Evolutionary conservation across 208 protist genomes (phyloP), one percentile per base, ranked within the genome.

Genomic region (Leishmania mexicana): DNA sequence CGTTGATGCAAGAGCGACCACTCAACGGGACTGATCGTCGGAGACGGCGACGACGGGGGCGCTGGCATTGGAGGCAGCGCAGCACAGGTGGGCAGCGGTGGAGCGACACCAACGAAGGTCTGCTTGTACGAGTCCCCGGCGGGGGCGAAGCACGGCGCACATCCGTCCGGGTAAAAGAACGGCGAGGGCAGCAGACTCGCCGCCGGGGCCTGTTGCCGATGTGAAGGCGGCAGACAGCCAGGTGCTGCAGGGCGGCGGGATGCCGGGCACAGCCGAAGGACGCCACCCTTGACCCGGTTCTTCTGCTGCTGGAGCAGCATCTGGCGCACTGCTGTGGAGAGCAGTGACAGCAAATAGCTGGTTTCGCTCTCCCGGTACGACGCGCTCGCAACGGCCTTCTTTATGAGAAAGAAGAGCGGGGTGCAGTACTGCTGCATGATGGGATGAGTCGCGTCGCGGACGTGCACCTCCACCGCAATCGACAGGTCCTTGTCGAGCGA

Each of bases 381-480:
- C 4, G 83, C 85, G 17, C 45, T 82, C 49, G 62, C 73, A 3
- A 77, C 38, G 5, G 79, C 84, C 28, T 88, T 85, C 60, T 83
- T 84, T 38, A 93, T 83, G 31, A 97, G 87, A 60, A 97, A 93
- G 83, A 97, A 97, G 11, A 95, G 80, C 13, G 93, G 91, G 21
- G 91, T 79, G 53, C 83, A 86, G 87, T 91, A 95, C 53, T 92
- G 84, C 65, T 85, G 83, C 24, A 80, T 83, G 58, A 97, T 90
- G 53, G 84, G 86, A 79, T 95, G 92, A 42, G n/a, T 67, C 15
- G 40, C 49, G 74, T 94, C 86, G 19, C 88, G 71, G 65, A 90
- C 78, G 84, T 97, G 93, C 76, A 95, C 84, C 78, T 97, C 92
- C 24, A 97, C 92, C 58, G 49, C 71, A 45, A 89, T 53, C 45